A percentile compares a stretch with the other conserved stretches of the same genome.
Evolutionary conservation across 2,329 filamentous ascomycete genomes (phyloP).

Genomic region (Lachnellula occidentalis): DNA sequence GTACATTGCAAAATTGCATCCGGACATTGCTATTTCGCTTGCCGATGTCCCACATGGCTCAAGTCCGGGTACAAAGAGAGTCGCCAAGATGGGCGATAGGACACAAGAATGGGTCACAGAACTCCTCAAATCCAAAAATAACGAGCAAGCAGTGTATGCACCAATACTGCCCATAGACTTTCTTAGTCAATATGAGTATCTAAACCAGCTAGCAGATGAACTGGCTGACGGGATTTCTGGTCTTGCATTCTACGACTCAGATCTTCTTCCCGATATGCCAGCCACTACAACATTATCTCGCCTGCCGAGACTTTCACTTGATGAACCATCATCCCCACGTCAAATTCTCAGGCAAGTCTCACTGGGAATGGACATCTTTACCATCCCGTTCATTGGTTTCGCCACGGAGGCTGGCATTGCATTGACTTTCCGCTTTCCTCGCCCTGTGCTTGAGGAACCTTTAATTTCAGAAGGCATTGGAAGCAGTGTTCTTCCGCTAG

Average conservation of each 20-base stretch:
- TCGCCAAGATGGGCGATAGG: slow-evolving; percentile 77
- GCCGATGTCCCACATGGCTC: slow-evolving; percentile 63
- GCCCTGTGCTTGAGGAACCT: slow-evolving; percentile 24
- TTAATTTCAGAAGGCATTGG: slow-evolving; percentile 2
- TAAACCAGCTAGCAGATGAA: slow-evolving; percentile 64
- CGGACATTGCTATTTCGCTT: slow-evolving; percentile 75
- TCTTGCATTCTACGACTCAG: slow-evolving; percentile 73
- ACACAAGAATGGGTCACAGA: slow-evolving; percentile 77
- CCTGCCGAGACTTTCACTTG: slow-evolving; percentile 71
- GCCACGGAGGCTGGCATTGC: slow-evolving; percentile 83
- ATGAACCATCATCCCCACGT: slow-evolving; percentile 65
- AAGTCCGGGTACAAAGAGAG: slow-evolving; percentile 62
- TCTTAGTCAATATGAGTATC: slow-evolving; percentile 72
- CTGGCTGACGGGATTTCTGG: slow-evolving; percentile 55
- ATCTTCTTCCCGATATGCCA: slow-evolving; percentile 63
- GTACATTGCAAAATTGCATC: slow-evolving; percentile 58
- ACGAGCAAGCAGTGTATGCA: slow-evolving; percentile 47
- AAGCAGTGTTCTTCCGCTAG: slow-evolving; percentile 47
- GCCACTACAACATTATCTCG: slow-evolving; percentile 45
- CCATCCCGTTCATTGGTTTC: slow-evolving; percentile 66
- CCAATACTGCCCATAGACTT: slow-evolving; percentile 71
- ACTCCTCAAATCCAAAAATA: slow-evolving; percentile 45
- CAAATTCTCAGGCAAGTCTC: slow-evolving; percentile 70
- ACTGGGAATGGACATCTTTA: slow-evolving; percentile 74
- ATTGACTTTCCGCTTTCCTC: slow-evolving; percentile 70